Percentiles rank a stretch among this genome's conserved stretches.
Evolutionary conservation across 2,329 filamentous ascomycete species (phyloP).

Genomic region (Colletotrichum sp.): DNA sequence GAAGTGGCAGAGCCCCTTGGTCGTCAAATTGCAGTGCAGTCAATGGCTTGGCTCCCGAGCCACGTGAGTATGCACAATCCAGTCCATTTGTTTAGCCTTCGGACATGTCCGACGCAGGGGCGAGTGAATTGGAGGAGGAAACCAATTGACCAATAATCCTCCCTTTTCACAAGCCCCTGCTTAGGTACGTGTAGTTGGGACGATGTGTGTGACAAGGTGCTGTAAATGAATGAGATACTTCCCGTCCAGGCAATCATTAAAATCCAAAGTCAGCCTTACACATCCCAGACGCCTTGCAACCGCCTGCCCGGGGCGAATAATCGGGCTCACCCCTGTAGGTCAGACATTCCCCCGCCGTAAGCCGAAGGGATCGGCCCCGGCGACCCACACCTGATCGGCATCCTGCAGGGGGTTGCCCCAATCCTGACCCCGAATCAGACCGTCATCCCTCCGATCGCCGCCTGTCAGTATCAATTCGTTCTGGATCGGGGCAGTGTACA

Average conservation of each 20-base stretch:
- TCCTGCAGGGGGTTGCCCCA: neutral
- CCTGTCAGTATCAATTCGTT: neutral
- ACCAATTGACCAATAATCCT: neutral
- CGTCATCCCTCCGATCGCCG: neutral
- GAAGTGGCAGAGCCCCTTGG: neutral
- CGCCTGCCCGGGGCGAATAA: neutral
- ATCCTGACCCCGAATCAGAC: neutral
- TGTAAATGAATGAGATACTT: neutral
- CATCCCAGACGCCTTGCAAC: neutral
- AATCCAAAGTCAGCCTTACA: neutral
- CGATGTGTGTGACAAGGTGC: neutral
- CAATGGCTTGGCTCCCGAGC: neutral
- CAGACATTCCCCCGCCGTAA: neutral
- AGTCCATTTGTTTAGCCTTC: neutral
- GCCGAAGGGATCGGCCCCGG: neutral
- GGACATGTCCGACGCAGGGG: neutral
- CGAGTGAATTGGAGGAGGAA: neutral
- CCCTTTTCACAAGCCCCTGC: neutral
- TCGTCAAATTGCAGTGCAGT: neutral
- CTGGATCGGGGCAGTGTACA: neutral
- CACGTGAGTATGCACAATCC: neutral
- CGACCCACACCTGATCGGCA: constrained; percentile 1
- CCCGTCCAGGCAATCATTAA: neutral
- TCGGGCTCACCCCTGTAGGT: neutral
- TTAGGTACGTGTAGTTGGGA: neutral